phyloP scores from a whole-genome alignment of 257 asterid genomes.

The Capsicum pubescens region DNA sequence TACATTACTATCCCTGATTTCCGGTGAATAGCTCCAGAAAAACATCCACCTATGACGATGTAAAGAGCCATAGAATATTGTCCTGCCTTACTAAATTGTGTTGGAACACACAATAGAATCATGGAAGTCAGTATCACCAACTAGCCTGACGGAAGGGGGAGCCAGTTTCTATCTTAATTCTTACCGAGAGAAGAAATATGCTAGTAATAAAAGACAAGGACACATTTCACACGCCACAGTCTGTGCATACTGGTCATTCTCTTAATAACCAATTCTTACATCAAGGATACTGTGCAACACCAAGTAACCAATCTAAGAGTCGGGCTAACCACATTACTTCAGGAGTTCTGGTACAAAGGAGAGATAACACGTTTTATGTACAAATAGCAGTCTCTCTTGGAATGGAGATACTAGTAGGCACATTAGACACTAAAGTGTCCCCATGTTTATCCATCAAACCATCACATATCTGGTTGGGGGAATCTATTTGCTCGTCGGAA shows the following conservation, averaged over 20 bases:
- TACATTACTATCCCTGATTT: background rate
- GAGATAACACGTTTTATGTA: constrained; percentile 6
- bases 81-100: background rate
- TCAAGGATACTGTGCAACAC: constrained; percentile 10
- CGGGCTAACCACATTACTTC: background rate
- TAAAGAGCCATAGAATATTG: background rate
- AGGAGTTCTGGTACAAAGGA: background rate
- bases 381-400: background rate
- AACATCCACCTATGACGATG: background rate
- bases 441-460: background rate
- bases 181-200: background rate
- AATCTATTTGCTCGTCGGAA: constrained; percentile 82
- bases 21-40: background rate
- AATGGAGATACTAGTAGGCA: background rate
- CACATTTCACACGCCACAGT: background rate
- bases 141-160: background rate
- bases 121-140: background rate
- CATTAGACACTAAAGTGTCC: background rate
- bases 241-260: background rate
- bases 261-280: background rate
- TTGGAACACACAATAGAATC: background rate
- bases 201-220: background rate
- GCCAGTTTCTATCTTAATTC: background rate
- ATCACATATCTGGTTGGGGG: constrained; percentile 14
- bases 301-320: background rate